phyloP scores from a whole-genome alignment of 176 grass and related monocot species.

The Oryza glumipatula region DNA sequence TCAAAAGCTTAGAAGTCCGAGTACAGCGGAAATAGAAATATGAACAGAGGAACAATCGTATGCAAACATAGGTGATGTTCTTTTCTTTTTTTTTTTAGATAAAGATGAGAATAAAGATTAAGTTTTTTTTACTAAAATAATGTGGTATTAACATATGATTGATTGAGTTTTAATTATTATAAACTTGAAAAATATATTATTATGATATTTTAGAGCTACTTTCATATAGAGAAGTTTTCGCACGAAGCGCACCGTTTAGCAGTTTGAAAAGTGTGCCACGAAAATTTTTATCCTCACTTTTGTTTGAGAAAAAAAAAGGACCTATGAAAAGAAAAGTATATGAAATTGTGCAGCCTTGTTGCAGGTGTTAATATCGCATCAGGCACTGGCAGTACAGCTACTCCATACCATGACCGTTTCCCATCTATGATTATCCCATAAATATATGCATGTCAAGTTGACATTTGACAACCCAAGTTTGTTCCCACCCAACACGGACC shows the following conservation, averaged over 20 bases:
- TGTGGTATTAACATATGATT: too few relatives aligned
- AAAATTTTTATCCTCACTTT: too few relatives aligned
- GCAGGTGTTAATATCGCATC: not conserved
- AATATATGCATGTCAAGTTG: not conserved
- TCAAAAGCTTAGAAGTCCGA: not conserved
- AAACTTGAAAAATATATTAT: too few relatives aligned
- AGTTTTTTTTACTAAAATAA: too few relatives aligned
- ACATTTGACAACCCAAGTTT: not conserved
- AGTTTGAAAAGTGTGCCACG: too few relatives aligned
- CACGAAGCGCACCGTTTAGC: too few relatives aligned
- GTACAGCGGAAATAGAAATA: not conserved
- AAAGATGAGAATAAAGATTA: too few relatives aligned
- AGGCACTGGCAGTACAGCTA: not conserved
- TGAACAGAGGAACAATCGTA: not conserved
- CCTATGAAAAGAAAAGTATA: not conserved
- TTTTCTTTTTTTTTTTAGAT: too few relatives aligned
- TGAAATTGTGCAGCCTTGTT: not conserved
- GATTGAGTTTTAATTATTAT: too few relatives aligned
- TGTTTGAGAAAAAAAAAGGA: too few relatives aligned
- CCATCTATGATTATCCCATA: not conserved
- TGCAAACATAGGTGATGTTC: not conserved
- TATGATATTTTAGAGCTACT: too few relatives aligned
- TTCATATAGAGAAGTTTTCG: too few relatives aligned
- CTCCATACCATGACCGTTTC: not conserved
- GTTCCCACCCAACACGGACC: not conserved